Evolutionary conservation across 139 green algal genomes (phyloP), one percentile per base, ranked within the genome.

Genomic region (Tetradesmus lagerheimii): DNA sequence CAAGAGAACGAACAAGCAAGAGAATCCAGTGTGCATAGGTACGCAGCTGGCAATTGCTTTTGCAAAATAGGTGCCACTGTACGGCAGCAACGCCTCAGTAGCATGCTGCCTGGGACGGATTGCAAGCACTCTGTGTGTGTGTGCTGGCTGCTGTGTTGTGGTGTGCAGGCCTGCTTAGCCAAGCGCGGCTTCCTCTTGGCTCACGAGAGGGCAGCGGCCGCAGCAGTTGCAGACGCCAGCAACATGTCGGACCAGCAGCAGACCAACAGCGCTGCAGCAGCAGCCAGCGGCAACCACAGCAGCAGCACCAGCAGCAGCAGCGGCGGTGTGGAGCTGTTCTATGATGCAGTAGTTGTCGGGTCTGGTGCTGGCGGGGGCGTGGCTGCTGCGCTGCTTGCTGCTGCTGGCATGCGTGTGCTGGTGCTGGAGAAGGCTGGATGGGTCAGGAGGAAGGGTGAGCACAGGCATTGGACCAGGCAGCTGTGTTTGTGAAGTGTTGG

Each of bases 361-460:
- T 94, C 85, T 71, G 95, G 95, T 27, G 93, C 93, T 11, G 95
- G 95, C 34, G 95, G 93, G 37, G 93, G 93, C 4, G 91, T 94
- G 23, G 86, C 90, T 35, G 92, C 94, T 3, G 93, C 90, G 15
- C 57, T 93, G 75, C 88, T 97, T 41, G 91, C 95, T 29, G 16
- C 64, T 12, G 93, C 89, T 37, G 93, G 91, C 16, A 80, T 88
- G 43, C 77, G 75, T 34, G 95, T 97, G 35, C 39, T 97, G 47
- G 95, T 97, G 9, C 83, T 97, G 57, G 95, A 97, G 85, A 97
- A 96, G 85, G 92, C 91, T 1, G 47, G 57, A 0, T 97, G 95
- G 88, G 57, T 91, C 38, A 57, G 83, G 0, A 91, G 87, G 15
- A 39, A 41, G 35, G 87, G 87, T 91, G 50, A 27, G 78, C 47